Conservation (phyloP, 1,139 yeast genomes). For the Pichia sp. region DNA sequence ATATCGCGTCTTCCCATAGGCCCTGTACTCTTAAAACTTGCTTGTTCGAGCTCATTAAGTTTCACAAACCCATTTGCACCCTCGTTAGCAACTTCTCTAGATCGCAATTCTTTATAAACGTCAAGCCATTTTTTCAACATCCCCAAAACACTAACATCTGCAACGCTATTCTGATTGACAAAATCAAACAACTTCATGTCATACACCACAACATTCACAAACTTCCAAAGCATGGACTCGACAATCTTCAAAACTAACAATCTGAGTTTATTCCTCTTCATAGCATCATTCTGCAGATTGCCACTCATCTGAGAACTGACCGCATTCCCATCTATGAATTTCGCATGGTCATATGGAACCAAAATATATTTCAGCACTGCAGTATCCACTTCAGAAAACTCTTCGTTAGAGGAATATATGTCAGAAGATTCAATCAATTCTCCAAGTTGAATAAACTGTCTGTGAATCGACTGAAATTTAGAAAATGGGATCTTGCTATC, state of each 20-base stretch:
- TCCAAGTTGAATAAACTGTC: slow-evolving; percentile 7
- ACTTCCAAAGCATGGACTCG: slow-evolving; percentile 11
- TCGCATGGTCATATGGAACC: slow-evolving; percentile 9
- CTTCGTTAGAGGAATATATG: slow-evolving; percentile 12
- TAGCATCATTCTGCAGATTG: slow-evolving; percentile 1
- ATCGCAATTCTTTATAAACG: slow-evolving; percentile 7
- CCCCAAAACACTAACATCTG: neutral
- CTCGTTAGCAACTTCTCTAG: slow-evolving; percentile 5
- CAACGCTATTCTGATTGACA: neutral
- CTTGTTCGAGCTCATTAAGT: slow-evolving; percentile 9
- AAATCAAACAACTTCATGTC: slow-evolving; percentile 7
- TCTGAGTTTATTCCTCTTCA: slow-evolving; percentile 13
- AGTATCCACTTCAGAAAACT: slow-evolving; percentile 10
- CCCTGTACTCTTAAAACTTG: slow-evolving; percentile 21
- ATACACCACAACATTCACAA: slow-evolving; percentile 3
- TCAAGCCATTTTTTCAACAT: slow-evolving; percentile 11
- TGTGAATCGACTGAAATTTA: slow-evolving; percentile 12
- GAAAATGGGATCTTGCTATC: too few relatives aligned
- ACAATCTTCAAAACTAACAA: slow-evolving; percentile 11
- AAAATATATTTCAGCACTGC: slow-evolving; percentile 4
- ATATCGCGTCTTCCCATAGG: slow-evolving; percentile 57
- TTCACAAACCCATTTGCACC: slow-evolving; percentile 8
- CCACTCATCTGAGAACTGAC: slow-evolving; percentile 12
- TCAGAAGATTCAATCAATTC: slow-evolving; percentile 7
- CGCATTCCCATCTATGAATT: slow-evolving; percentile 14